Evolutionary conservation across 139 green algal species (phyloP), one percentile per base, ranked within the genome.

Genomic region (Nannochloris sp.): DNA sequence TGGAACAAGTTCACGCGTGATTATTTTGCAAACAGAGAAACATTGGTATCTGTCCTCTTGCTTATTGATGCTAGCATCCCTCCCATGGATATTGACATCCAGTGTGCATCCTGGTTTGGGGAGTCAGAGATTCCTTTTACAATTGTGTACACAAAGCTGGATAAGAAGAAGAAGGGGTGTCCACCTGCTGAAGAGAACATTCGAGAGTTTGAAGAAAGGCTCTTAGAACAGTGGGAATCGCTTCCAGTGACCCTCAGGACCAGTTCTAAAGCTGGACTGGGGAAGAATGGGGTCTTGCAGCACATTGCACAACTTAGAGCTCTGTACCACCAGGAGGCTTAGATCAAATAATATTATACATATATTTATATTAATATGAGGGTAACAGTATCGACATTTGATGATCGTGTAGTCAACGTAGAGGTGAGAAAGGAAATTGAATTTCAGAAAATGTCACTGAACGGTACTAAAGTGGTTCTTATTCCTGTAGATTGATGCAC

Each of bases 1-100:
- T 97, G 91, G 91, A 83, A 88, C 25, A 29, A 59, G 0, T 97
- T 96, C 74, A 96, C 91, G 5, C 83, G 86, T 48, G 77, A 86
- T 23, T 97, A 94, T 75, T 93, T 97, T 58, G 20, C 66, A 13
- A 56, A 84, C n/a, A 74, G 91, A 37, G 59, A 72, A 16, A 94
- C 75, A 13, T 80, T 97, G 23, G 83, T 80, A 2, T 83, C 86
- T 67, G 92, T 97, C n/a, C 66, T 98, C 43, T 76, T 97, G 62
- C 82, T 97, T 45, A 74, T 98, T 23, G 91, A 97, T 65, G 75
- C 75, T 9, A 86, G 62, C 68, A 89, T 98, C 55, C 80, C 86
- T 3, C 86, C 89, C 0, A 87, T 91, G 60, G 16, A 58, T 0
- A 62, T 89, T 1, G 91, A 97, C 69, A 30, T 97, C 23, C 75